Conservation (phyloP, 495 filamentous ascomycete species). For the Haplographium delicatum region DNA sequence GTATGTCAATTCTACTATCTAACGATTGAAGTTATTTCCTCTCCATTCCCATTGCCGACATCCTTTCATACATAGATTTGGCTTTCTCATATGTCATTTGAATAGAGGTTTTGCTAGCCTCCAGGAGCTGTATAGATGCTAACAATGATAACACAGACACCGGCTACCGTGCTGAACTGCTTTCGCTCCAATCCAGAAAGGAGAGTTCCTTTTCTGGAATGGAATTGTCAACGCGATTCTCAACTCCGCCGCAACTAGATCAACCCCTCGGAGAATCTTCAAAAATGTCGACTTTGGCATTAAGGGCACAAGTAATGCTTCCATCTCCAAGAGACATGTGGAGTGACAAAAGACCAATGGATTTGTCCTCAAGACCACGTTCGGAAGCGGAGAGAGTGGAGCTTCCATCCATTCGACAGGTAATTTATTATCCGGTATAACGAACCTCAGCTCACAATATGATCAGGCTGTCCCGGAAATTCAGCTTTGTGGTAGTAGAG, state of each 20-base stretch:
- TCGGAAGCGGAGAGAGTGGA: conserved; percentile 29
- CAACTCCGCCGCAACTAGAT: conserved; percentile 3
- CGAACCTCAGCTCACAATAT: background rate
- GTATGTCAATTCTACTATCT: too few relatives aligned
- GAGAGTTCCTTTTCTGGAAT: conserved; percentile 5
- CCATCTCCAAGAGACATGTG: conserved; percentile 11
- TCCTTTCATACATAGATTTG: too few relatives aligned
- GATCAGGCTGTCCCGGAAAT: conserved; percentile 38
- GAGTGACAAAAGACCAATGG: conserved; percentile 6
- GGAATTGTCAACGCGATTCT: conserved; percentile 13
- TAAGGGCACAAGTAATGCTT: background rate
- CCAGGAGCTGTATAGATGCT: conserved; percentile 1
- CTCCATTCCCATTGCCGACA: background rate
- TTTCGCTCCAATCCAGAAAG: background rate
- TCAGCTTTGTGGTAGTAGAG: conserved; percentile 16
- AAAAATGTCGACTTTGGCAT: conserved; percentile 10
- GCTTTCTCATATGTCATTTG: too few relatives aligned
- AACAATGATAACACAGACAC: conserved; percentile 8
- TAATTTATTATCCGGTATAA: conserved; percentile 15
- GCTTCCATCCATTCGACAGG: conserved; percentile 41
- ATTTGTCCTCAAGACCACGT: conserved; percentile 10
- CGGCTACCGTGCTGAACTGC: background rate
- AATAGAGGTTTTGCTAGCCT: background rate
- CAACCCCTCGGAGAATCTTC: background rate
- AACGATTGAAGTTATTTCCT: background rate